Base-by-base conservation (phyloP, 108 stramenopile species). In the Phaeodactylum tricornutum region DNA sequence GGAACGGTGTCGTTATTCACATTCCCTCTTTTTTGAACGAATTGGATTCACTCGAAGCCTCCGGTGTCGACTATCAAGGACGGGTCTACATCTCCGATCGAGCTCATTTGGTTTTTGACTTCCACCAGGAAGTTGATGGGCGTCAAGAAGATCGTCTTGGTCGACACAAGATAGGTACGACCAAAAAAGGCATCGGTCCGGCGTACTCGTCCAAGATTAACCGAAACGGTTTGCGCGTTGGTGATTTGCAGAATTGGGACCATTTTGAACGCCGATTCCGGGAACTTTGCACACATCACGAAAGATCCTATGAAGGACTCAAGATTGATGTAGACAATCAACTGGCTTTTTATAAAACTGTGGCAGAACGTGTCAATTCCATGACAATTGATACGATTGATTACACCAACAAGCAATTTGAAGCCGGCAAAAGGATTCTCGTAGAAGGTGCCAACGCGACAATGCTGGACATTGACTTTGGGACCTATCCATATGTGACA, bases 361-460 rank as follows among this genome's bases (percentile, higher is more conserved):
- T 96, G 53, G 71, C 87, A 19, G 43, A 55, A 2, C 59, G 79
- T 27, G 70, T 92, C 11, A 17, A 37, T 19, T 63, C 53, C 42
- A 94, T 95, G 92, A 92, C 84, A 11, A 55, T 60, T 24, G 97
- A 98, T 71, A 98, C 97, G 11, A 95, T 98, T 50, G 72, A 79
- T 41, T 81, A 74, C 41, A 87, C 81, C 33, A 92, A 95, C 58
- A 46, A 82, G 29, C 72, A 88, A 37, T 92, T 83, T 63, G 67
- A 59, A 28, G 59, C 57, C 14, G 96, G 96, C 23, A 92, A 96
- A 65, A 84, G 63, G 43, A 97, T 99, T 45, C 60, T 99, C 39
- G 89, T 96, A 2, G 98, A 99, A 64, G 98, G 98, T 41, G 98
- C 98, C 48, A 99, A 99, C 72, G 98, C 98, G 23, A 92, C 95